Evolutionary conservation across 345 rosid genomes (phyloP).

Genomic region (Sisymbrium irio): DNA sequence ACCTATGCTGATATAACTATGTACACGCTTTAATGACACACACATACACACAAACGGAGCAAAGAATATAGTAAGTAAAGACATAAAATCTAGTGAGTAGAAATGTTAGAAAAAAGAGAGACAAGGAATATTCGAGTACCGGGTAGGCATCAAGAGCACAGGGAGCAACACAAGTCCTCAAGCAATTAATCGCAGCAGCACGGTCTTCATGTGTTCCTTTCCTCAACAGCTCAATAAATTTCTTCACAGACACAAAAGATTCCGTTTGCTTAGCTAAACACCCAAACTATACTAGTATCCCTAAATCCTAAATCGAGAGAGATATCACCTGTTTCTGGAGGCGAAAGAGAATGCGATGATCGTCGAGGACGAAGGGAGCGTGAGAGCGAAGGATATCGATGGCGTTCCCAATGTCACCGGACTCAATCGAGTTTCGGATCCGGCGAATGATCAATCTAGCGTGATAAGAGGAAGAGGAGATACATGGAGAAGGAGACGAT

Average conservation of each 20-base stretch:
- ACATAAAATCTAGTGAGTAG: not conserved
- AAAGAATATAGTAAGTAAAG: not conserved
- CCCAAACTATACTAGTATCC: too few species aligned
- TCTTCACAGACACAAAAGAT: conserved; percentile 44
- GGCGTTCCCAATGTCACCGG: conserved; percentile 70
- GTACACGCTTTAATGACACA: not conserved
- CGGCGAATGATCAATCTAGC: conserved; percentile 73
- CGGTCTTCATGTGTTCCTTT: conserved; percentile 66
- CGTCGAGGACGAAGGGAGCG: conserved; percentile 74
- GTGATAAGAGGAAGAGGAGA: conserved; percentile 67
- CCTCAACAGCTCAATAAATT: conserved; percentile 87
- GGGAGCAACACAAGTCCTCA: conserved; percentile 84
- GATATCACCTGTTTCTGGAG: conserved; percentile 76
- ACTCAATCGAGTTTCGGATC: conserved; percentile 67
- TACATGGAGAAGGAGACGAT: conserved; percentile 45
- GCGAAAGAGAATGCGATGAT: conserved; percentile 77
- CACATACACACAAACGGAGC: not conserved
- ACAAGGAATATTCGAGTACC: conserved; percentile 36
- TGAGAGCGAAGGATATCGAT: conserved; percentile 60
- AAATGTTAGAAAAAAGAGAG: not conserved
- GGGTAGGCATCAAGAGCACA: conserved; percentile 98
- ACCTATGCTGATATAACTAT: not conserved
- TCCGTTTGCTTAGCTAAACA: too few species aligned
- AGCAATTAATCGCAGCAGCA: conserved; percentile 65
- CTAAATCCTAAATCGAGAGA: too few species aligned